These are phyloP conservation scores for Mycena vulgaris DNA, from an alignment of 768 basidiomycete genomes.

Conservation along the genomic window DNA sequence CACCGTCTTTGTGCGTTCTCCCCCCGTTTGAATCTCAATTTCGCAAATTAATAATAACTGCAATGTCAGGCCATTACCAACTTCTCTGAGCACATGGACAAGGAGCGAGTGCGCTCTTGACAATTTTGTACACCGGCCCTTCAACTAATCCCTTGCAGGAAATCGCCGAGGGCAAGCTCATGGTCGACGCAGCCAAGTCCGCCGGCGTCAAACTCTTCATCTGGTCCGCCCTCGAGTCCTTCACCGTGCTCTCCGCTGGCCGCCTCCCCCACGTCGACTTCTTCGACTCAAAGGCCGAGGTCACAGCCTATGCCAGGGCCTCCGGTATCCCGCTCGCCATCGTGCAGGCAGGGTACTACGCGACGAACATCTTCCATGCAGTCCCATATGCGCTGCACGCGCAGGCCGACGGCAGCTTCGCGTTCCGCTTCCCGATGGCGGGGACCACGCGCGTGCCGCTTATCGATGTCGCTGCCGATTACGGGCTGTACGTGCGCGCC, in stretches of 20 bases:
- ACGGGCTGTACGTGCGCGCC: constrained; percentile 27
- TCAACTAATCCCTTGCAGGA: constrained; percentile 10
- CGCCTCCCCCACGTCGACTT: not conserved
- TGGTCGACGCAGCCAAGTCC: constrained; percentile 26
- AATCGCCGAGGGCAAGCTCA: constrained; percentile 22
- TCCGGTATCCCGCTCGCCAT: constrained; percentile 14
- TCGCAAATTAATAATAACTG: too few relatives aligned
- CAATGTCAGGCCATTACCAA: constrained; percentile 16
- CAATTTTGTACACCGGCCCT: not conserved
- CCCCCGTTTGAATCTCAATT: too few relatives aligned
- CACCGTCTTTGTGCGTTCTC: constrained; percentile 14
- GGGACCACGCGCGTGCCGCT: constrained; percentile 13
- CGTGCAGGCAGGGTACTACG: constrained; percentile 20
- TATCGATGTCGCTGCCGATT: constrained; percentile 21
- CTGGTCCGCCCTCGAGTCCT: constrained; percentile 26
- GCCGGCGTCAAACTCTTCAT: constrained; percentile 21
- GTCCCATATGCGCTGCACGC: not conserved
- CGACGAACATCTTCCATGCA: not conserved
- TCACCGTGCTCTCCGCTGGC: constrained; percentile 1
- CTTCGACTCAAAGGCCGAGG: constrained; percentile 19
- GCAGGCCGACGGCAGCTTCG: constrained; percentile 4
- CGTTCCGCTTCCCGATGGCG: constrained; percentile 8
- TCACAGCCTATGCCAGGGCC: constrained; percentile 5
- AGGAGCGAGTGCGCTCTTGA: not conserved
- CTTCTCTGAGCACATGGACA: constrained; percentile 4